Evolutionary conservation across 2,329 filamentous ascomycete genomes (phyloP), one percentile per base, ranked within the genome.

Genomic region (Zalaria obscura): DNA sequence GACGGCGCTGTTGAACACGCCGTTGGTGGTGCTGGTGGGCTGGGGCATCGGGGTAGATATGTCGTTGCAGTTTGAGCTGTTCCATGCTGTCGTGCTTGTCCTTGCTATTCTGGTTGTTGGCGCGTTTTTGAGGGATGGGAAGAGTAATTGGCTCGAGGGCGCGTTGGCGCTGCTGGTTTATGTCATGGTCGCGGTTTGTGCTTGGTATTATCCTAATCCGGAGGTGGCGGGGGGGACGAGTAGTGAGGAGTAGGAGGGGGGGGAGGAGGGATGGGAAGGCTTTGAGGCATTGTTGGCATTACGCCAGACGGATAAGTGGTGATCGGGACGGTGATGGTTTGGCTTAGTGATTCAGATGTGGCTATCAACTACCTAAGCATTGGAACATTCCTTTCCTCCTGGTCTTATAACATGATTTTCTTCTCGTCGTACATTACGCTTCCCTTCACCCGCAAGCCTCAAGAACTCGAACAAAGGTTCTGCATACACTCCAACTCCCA

Each of bases 111-210:
- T 95, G 35, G 85, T 87, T 0, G 83, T 93, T 2, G 86, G 87
- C 1, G 84, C 86, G 47, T 93, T 94, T 62, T 64, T 95, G 41
- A 72, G 86, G 39, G 88, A 95, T 56, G 78, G 84, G 50, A 89
- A 91, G 68, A 85, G 78, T 46, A 93, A 94, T 56, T 95, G 93
- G 55, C 72, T 95, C 4, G 88, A 95, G 59, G 88, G 88, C 2
- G 73, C 77, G 25, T 70, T 95, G 11, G 84, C 85, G 49, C 75
- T 94, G 11, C 72, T 83, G 40, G 70, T 77, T 7, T 80, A 80
- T 52, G 54, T 78, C 28, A 73, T 80, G 50, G 75, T 80, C 47
- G 75, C 76, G 1, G 65, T 78, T 35, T 67, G 66, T 18, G 71
- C 75, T 0, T 80, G 68, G 62, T 80, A 72, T 53, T 79, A 78